Evolutionary conservation across 1,139 yeast species (phyloP).

Genomic region (Yueomyces sp.): DNA sequence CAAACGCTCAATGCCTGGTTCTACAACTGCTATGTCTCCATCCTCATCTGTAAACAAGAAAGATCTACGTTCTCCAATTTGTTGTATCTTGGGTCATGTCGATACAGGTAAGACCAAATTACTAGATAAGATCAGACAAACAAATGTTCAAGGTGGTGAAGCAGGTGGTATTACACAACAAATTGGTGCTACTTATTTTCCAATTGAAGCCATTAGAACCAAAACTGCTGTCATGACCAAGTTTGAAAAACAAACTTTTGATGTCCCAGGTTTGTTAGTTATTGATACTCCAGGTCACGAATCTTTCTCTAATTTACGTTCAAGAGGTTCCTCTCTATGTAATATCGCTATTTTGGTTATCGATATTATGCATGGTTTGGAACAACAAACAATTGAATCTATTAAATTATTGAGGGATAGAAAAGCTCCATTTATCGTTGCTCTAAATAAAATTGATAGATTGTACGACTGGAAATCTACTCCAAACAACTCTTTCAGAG

Average conservation of each 20-base stretch:
- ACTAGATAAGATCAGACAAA: slow-evolving; percentile 93
- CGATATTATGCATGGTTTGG: slow-evolving; percentile 98
- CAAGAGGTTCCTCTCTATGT: slow-evolving; percentile 98
- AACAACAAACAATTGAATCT: slow-evolving; percentile 93
- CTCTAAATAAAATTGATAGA: slow-evolving; percentile 94
- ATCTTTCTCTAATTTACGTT: slow-evolving; percentile 91
- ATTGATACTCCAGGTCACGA: slow-evolving; percentile 99
- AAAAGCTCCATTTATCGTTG: slow-evolving; percentile 96
- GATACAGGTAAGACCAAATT: slow-evolving; percentile 98
- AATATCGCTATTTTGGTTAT: slow-evolving; percentile 96
- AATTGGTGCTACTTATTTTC: slow-evolving; percentile 99
- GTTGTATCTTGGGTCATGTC: slow-evolving; percentile 98
- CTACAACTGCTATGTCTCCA: slow-evolving; percentile 11
- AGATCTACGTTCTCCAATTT: slow-evolving; percentile 91
- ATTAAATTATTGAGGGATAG: slow-evolving; percentile 85
- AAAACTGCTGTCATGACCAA: slow-evolving; percentile 87
- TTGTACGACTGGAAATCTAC: slow-evolving; percentile 84
- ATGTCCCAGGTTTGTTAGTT: slow-evolving; percentile 91
- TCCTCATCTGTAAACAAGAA: slow-evolving; percentile 11
- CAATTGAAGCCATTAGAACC: slow-evolving; percentile 81
- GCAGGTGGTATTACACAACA: slow-evolving; percentile 99
- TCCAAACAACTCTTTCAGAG: slow-evolving; percentile 93
- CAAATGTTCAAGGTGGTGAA: slow-evolving; percentile 99
- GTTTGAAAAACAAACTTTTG: slow-evolving; percentile 74
- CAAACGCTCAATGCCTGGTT: slow-evolving; percentile 1